These are phyloP conservation scores for Rosa persica DNA, from an alignment of 306 rosid species.

Conservation along the genomic window DNA sequence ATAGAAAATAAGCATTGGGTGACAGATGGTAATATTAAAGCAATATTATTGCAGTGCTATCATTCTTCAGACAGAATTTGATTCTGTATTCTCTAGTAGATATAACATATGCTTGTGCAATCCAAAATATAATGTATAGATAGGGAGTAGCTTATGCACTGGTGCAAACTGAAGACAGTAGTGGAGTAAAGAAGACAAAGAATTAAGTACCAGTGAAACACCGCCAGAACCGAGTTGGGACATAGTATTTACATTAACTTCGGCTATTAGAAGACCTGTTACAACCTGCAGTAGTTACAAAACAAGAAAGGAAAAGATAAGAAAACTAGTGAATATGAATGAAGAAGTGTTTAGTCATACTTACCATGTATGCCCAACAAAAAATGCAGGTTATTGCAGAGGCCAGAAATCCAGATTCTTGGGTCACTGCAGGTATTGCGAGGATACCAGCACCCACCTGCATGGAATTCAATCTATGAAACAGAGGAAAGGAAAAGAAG, in stretches of 20 bases:
- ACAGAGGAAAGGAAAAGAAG: no score
- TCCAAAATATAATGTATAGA: no score
- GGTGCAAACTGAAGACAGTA: no score
- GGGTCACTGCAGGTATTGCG: conserved; percentile 80
- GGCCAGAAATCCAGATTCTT: conserved; percentile 78
- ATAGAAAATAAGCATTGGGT: no score
- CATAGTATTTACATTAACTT: conserved; percentile 83
- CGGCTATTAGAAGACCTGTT: conserved; percentile 75
- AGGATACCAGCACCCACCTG: conserved; percentile 85
- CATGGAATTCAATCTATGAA: background rate
- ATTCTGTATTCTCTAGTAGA: no score
- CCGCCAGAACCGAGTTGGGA: conserved; percentile 80
- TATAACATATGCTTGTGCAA: no score
- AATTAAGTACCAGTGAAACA: conserved; percentile 60
- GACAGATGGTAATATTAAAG: no score
- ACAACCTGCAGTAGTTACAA: conserved; percentile 61
- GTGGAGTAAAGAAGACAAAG: background rate
- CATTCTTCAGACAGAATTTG: no score
- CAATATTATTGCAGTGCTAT: no score
- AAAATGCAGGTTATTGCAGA: conserved; percentile 59
- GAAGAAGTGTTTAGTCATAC: no score
- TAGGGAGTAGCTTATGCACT: no score
- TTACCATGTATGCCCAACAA: conserved; percentile 77
- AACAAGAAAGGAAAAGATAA: background rate
- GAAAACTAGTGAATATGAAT: background rate